These are phyloP conservation scores for Lactuca saligna DNA, from an alignment of 129 eudicot species.

Conservation along the genomic window DNA sequence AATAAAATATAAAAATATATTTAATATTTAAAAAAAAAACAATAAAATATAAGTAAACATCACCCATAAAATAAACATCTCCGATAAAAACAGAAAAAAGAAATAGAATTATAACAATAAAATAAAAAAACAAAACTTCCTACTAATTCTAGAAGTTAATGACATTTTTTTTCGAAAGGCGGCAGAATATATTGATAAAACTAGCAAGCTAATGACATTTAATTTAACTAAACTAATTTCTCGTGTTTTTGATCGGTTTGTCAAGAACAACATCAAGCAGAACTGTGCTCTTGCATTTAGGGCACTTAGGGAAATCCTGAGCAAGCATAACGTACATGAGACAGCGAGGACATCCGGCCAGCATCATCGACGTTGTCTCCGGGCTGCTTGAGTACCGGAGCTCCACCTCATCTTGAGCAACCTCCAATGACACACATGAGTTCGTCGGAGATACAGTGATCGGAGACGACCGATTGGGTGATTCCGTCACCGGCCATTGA, in stretches of 20 bases:
- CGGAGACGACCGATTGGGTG: constrained; percentile 48
- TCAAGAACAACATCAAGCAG: constrained; percentile 64
- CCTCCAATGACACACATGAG: constrained; percentile 85
- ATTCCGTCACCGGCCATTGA: constrained; percentile 40
- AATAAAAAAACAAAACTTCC: constrained; percentile 7
- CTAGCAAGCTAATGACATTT: too few species aligned
- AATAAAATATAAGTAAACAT: constrained; percentile 41
- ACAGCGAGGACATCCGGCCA: constrained; percentile 89
- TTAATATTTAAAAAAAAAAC: too few species aligned
- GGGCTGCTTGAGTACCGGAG: constrained; percentile 58
- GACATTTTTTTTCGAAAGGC: not conserved
- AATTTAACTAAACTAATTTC: not conserved
- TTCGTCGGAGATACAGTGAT: constrained; percentile 58
- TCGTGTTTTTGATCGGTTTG: constrained; percentile 35
- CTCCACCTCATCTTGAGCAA: constrained; percentile 40
- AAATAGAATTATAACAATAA: not conserved
- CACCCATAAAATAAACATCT: not conserved
- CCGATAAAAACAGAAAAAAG: constrained; percentile 10
- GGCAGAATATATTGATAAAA: too few species aligned
- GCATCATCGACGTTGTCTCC: constrained; percentile 75
- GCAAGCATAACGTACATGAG: constrained; percentile 91
- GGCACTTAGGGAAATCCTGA: constrained; percentile 73
- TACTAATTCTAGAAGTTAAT: constrained; percentile 12
- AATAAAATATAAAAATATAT: too few species aligned
- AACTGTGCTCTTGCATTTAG: constrained; percentile 86